phyloP scores from a whole-genome alignment of 225 moss, liverwort and hornwort genomes.

The Antitrichia curtipendula region DNA sequence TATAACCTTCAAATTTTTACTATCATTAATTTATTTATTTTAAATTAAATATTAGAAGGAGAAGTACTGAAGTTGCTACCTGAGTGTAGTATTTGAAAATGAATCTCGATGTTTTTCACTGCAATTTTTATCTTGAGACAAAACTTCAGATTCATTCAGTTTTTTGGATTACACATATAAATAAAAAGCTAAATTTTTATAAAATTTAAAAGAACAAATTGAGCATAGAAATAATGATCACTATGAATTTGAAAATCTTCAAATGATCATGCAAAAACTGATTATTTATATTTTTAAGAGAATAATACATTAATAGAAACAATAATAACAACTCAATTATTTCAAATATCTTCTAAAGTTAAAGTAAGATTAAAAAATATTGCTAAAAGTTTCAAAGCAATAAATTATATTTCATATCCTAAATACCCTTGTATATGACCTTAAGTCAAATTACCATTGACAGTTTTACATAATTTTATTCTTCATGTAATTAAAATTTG shows the following conservation, averaged over 20 bases:
- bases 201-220: neutral
- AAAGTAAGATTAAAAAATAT: neutral
- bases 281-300: rapidly evolving
- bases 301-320: neutral
- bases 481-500: neutral
- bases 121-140: no score
- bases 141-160: neutral
- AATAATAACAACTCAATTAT: neutral
- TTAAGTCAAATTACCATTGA: no score
- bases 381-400: neutral
- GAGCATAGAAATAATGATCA: neutral
- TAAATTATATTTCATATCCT: no score
- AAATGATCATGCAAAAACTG: neutral
- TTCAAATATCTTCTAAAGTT: neutral
- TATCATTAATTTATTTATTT: no score
- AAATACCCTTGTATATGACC: neutral
- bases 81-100: neutral
- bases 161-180: rapidly evolving
- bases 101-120: neutral
- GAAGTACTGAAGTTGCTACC: neutral
- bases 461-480: neutral
- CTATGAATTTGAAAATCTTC: neutral
- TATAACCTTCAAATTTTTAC: no score
- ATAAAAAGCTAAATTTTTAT: neutral
- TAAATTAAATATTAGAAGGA: no score